Conservation (phyloP, 2,329 filamentous ascomycete genomes). For the Leptoxyphium fumago region DNA sequence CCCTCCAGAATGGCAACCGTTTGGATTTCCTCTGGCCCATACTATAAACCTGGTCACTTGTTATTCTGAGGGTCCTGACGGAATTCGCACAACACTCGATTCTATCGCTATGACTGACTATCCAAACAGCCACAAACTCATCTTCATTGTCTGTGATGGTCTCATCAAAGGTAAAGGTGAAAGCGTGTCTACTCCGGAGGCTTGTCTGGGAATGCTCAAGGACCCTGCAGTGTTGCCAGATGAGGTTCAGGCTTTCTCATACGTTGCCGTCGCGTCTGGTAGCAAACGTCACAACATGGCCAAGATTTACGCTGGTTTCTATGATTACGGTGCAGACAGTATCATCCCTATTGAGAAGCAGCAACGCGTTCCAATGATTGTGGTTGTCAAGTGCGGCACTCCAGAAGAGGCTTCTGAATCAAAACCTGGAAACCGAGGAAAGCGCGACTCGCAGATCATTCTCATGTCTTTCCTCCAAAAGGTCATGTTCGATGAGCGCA, state of each 20-base stretch:
- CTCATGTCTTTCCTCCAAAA: constrained; percentile 99
- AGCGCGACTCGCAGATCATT: constrained; percentile 97
- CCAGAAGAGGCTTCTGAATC: constrained; percentile 65
- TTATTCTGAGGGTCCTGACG: constrained; percentile 90
- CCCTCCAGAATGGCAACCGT: constrained; percentile 92
- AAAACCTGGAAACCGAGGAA: constrained; percentile 94
- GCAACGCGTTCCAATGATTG: constrained; percentile 94
- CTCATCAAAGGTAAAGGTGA: constrained; percentile 95
- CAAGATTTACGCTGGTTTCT: constrained; percentile 95
- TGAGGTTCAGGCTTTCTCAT: constrained; percentile 81
- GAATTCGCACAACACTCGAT: constrained; percentile 83
- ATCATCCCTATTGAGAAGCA: constrained; percentile 72
- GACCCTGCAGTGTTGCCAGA: constrained; percentile 68
- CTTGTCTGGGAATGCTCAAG: constrained; percentile 85
- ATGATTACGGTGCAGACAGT: constrained; percentile 79
- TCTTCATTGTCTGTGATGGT: constrained; percentile 92
- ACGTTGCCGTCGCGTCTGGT: constrained; percentile 89
- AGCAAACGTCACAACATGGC: constrained; percentile 99
- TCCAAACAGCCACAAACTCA: constrained; percentile 96
- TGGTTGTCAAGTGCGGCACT: constrained; percentile 89
- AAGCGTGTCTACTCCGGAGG: constrained; percentile 71
- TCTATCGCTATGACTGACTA: constrained; percentile 97
- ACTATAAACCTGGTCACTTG: constrained; percentile 88
- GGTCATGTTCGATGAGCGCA: constrained; percentile 99
- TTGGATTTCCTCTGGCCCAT: constrained; percentile 87